phyloP scores from a whole-genome alignment of 805 yeast genomes.

The Starmerella geochares region DNA sequence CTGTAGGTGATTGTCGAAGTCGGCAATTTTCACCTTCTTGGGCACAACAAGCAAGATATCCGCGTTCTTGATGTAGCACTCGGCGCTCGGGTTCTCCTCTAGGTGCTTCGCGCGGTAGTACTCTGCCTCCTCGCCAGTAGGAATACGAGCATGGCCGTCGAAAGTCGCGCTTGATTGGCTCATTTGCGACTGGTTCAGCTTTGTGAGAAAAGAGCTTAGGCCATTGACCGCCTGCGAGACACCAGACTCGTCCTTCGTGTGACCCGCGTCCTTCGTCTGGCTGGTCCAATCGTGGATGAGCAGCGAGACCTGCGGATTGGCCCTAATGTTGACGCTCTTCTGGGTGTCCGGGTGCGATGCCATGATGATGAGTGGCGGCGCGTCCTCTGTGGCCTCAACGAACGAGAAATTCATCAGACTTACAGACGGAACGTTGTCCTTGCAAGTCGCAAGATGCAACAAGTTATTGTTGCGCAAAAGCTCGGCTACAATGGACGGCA shows the following conservation, averaged over 20 bases:
- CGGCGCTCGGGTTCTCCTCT: constrained; percentile 58
- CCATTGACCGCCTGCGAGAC: constrained; percentile 21
- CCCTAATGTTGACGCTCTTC: constrained; percentile 57
- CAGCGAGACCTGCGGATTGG: constrained; percentile 69
- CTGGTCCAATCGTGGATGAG: constrained; percentile 79
- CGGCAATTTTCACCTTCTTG: constrained; percentile 66
- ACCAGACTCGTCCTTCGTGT: constrained; percentile 45
- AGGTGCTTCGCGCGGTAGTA: constrained; percentile 55
- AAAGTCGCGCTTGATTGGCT: constrained; percentile 75
- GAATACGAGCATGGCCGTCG: constrained; percentile 56
- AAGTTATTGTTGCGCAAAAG: constrained; percentile 23
- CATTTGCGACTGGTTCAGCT: constrained; percentile 67
- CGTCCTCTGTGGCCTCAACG: constrained; percentile 27
- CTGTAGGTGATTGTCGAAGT: constrained; percentile 30
- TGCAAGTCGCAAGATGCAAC: constrained; percentile 77
- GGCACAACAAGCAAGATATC: constrained; percentile 56
- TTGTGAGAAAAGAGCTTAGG: constrained; percentile 54
- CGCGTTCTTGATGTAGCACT: constrained; percentile 53
- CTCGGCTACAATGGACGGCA: constrained; percentile 17
- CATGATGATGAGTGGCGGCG: constrained; percentile 36
- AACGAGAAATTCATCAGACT: constrained; percentile 82
- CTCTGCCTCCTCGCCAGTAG: constrained; percentile 40
- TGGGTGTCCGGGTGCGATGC: constrained; percentile 64
- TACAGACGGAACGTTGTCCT: constrained; percentile 69
- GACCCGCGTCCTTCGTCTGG: constrained; percentile 37